A percentile compares a stretch with the other conserved stretches of the same genome.
These are phyloP conservation scores for Talaromyces sp. DNA, from an alignment of 2,329 filamentous ascomycete genomes.

Conservation along the genomic window DNA sequence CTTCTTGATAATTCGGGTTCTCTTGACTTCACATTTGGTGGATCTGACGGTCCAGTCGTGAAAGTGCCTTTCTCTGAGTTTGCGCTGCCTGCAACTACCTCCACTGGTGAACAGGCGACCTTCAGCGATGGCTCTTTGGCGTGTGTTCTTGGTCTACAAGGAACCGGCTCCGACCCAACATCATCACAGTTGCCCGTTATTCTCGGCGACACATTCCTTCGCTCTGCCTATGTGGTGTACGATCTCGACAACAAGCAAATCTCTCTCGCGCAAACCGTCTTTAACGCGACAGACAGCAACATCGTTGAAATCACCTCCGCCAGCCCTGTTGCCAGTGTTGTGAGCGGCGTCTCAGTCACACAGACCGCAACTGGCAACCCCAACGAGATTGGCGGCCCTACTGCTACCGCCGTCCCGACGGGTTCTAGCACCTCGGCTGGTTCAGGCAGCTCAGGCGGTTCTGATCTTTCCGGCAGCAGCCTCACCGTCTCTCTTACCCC, in stretches of 20 bases:
- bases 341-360: constrained; percentile 24
- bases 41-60: constrained; percentile 28
- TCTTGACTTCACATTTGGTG: constrained; percentile 53
- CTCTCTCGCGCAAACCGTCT: constrained; percentile 63
- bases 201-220: constrained; percentile 70
- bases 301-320: constrained; percentile 17
- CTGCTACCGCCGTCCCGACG: not conserved
- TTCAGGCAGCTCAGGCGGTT: not conserved
- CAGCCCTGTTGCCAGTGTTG: constrained; percentile 12
- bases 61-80: constrained; percentile 47
- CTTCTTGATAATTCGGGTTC: constrained; percentile 42
- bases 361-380: constrained; percentile 26
- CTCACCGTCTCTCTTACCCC: not conserved
- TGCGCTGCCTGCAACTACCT: constrained; percentile 56
- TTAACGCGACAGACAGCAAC: constrained; percentile 41
- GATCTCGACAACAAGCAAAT: constrained; percentile 68
- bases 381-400: not conserved
- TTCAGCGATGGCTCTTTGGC: constrained; percentile 33
- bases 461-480: not conserved
- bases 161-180: constrained; percentile 34
- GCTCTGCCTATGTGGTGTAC: constrained; percentile 70
- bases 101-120: constrained; percentile 42
- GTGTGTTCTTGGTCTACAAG: constrained; percentile 66
- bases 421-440: not conserved
- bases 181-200: constrained; percentile 48